These are phyloP conservation scores for Fusarium longipes DNA, from an alignment of 2,329 filamentous ascomycete genomes.

Conservation along the genomic window DNA sequence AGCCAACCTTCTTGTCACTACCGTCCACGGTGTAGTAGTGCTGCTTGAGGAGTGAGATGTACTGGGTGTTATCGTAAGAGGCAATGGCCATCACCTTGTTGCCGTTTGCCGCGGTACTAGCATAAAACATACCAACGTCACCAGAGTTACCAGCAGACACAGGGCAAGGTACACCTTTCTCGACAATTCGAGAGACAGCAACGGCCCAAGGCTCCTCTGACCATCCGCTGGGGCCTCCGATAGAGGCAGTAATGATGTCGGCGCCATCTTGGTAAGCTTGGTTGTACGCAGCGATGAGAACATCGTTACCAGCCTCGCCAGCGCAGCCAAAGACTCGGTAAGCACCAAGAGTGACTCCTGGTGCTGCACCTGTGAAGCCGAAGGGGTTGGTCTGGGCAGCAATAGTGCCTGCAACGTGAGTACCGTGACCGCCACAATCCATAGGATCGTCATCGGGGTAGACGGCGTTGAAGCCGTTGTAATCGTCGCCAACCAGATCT, in stretches of 20 bases:
- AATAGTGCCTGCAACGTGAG: conserved; percentile 71
- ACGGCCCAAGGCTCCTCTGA: conserved; percentile 62
- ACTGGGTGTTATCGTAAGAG: conserved; percentile 61
- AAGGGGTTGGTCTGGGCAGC: conserved; percentile 65
- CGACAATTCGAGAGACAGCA: conserved; percentile 63
- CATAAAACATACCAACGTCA: conserved; percentile 59
- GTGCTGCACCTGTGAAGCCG: conserved; percentile 69
- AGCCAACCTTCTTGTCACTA: conserved; percentile 47
- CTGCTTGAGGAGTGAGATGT: conserved; percentile 56
- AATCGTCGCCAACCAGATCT: conserved; percentile 68
- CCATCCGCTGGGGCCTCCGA: conserved; percentile 64
- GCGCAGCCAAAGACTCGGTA: conserved; percentile 69
- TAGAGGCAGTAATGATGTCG: conserved; percentile 67
- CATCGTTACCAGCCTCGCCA: conserved; percentile 62
- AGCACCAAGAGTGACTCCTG: conserved; percentile 65
- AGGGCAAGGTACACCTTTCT: conserved; percentile 64
- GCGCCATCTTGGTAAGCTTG: conserved; percentile 68
- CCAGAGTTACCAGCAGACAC: conserved; percentile 65
- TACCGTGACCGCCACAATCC: conserved; percentile 69
- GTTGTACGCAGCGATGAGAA: conserved; percentile 69
- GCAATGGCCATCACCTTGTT: conserved; percentile 61
- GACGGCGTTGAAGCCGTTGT: conserved; percentile 53
- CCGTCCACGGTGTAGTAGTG: conserved; percentile 56
- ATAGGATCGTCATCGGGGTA: conserved; percentile 63
- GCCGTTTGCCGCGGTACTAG: conserved; percentile 61